Base-by-base conservation (phyloP, 352 stramenopile genomes). In the Phytophthora sojae region DNA sequence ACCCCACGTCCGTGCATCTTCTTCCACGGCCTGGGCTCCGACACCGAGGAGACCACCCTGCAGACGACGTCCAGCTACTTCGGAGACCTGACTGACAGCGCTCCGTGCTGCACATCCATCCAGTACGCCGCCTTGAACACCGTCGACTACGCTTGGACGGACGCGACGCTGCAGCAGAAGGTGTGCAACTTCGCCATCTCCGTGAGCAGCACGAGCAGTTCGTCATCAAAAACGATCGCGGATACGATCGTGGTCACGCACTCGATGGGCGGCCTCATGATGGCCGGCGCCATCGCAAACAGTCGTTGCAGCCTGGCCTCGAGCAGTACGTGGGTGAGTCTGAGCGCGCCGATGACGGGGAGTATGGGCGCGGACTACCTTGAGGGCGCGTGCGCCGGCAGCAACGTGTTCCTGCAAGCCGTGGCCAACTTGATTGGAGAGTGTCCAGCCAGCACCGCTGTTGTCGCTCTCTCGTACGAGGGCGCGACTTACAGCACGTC, bases 291-390 rank as follows among this genome's bases (percentile, higher is more conserved):
- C 0, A 39, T 86, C 25, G 76, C 77, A n/a, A 74, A 72, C 11
- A 55, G 67, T 15, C 68, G 68, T 26, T 88, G 81, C 64, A 67
- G 47, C 23, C 57, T 86, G 0, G 73, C 50, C 17, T 80, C 61
- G 8, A 66, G 58, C 35, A 65, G 59, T 0, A 60, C 63, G 39
- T 82, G 75, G 75, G 30, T 80, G 19, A 68, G 61, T 25, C 47
- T 82, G 44, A 80, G 75, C 30, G 67, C 66, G 2, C 71, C 71
- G n/a, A 71, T 82, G 51, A 70, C 57, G 6, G 75, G 75, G 30
- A 80, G 67, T 42, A 82, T 82, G 75, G 63, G 71, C 11, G 69
- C 75, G 2, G 71, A 77, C 57, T 75, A 75, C 21, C 59, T 80
- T 5, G 71, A 76, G 56, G 71, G 54, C 26, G 59, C 64, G 6